Evolutionary conservation across 495 filamentous ascomycete species (phyloP), one percentile per base, ranked within the genome.

Genomic region (Aspergillus haitiensis): DNA sequence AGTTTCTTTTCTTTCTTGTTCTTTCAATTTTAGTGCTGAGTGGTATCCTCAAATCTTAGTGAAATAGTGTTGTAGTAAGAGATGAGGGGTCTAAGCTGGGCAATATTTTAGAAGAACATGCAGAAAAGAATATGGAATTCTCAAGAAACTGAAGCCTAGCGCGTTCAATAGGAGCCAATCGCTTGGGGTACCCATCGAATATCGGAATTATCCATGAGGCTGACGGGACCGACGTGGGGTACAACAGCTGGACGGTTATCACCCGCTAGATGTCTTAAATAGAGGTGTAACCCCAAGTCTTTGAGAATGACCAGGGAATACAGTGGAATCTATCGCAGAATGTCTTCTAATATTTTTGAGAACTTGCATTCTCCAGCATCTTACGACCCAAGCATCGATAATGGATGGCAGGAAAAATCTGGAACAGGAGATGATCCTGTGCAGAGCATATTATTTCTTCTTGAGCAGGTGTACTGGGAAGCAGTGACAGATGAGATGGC

Each of bases 401-500:
- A 39, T 33, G 55, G 55, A 27, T 57, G 55, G 55, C 55, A 45
- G 2, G 42, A 49, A 7, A 57, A 49, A 32, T 49, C 55, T 2
- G 45, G 39, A 21, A 39, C 49, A 10, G 55, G 44, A 11, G 45
- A 57, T 8, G 44, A 57, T 12, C 55, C 44, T 6, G 45, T 57
- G 15, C 5, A 2, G 11, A 15, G 13, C n/a, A 9, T 57, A 11
- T 49, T 36, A 39, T 15, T 49, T 15, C 32, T 49, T 7, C 44
- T 57, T 15, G 13, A 39, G 32, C 10, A 32, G 15, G 32, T 49
- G 7, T 57, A 57, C 34, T 57, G 55, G 55, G 55, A 57, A 5
- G 55, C 55, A 13, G 45, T 57, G 3, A 16, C 21, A n/a, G 55
- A 57, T 31, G 55, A 57, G 18, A 40, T 57, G 44, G 55, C 55